Conservation (phyloP, 2,329 filamentous ascomycete genomes). For the Hymenoscyphus linearis region DNA sequence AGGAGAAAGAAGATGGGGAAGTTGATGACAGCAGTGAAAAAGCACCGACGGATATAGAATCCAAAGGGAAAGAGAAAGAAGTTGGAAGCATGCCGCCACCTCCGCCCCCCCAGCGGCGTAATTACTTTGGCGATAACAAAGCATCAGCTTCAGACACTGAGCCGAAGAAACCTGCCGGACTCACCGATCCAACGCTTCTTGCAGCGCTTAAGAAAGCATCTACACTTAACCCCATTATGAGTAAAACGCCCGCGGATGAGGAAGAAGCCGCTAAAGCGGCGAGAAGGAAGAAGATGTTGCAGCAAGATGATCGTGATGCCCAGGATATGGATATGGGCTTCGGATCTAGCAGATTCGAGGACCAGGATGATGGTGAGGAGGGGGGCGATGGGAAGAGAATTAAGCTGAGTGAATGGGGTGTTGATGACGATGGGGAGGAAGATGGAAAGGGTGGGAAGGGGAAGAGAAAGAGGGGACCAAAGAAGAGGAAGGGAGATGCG, state of each 20-base stretch:
- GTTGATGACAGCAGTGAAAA: slow-evolving; percentile 17
- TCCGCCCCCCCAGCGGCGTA: slow-evolving; percentile 38
- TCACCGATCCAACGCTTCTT: slow-evolving; percentile 71
- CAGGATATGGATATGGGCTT: slow-evolving; percentile 95
- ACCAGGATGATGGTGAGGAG: slow-evolving; percentile 75
- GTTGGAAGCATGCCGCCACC: slow-evolving; percentile 41
- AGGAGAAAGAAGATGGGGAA: slow-evolving; percentile 39
- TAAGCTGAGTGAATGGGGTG: slow-evolving; percentile 63
- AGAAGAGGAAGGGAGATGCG: slow-evolving; percentile 72
- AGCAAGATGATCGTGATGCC: slow-evolving; percentile 70
- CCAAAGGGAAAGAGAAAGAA: slow-evolving; percentile 7
- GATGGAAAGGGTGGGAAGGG: slow-evolving; percentile 39
- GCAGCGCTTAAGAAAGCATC: slow-evolving; percentile 84
- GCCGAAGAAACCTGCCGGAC: slow-evolving; percentile 42
- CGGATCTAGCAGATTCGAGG: slow-evolving; percentile 78
- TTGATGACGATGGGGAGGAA: slow-evolving; percentile 43
- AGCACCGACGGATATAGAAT: slow-evolving; percentile 9
- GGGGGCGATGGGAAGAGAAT: slow-evolving; percentile 65
- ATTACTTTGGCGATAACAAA: slow-evolving; percentile 60
- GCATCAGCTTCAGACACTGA: slow-evolving; percentile 30
- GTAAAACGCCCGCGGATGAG: slow-evolving; percentile 32
- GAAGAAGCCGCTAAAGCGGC: slow-evolving; percentile 56
- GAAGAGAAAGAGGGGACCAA: slow-evolving; percentile 64
- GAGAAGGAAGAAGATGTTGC: slow-evolving; percentile 68
- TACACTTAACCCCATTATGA: slow-evolving; percentile 46